phyloP scores from a whole-genome alignment of 2,329 filamentous ascomycete species.

The Rugonectria rugulosa region DNA sequence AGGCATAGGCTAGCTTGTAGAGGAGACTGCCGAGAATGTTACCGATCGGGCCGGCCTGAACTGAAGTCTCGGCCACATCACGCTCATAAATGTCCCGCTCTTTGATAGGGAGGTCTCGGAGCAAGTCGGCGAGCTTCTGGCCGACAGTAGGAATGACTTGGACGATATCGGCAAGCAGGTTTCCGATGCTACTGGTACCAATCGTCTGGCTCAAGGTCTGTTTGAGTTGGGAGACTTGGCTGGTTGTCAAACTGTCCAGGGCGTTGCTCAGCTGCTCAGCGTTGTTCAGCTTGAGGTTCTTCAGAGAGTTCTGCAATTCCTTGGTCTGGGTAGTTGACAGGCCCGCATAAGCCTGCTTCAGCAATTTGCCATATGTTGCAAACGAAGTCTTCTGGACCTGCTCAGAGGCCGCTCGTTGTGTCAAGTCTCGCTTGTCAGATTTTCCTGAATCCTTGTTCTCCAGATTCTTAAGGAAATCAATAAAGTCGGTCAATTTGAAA shows the following conservation, averaged over 20 bases:
- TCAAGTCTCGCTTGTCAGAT: not conserved
- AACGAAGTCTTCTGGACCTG: not conserved
- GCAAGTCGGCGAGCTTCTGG: not conserved
- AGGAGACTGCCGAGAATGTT: not conserved
- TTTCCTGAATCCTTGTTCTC: not conserved
- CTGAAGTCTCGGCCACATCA: not conserved
- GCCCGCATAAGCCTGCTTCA: not conserved
- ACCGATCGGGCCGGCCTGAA: not conserved
- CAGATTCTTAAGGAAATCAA: not conserved
- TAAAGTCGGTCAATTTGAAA: not conserved
- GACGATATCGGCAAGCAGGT: not conserved
- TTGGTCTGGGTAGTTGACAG: not conserved
- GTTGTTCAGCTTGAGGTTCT: not conserved
- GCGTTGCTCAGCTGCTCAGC: not conserved
- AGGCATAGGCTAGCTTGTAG: not conserved
- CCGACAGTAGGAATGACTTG: not conserved
- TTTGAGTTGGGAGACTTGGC: not conserved
- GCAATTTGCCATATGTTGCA: not conserved
- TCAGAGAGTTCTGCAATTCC: not conserved
- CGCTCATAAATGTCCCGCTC: not conserved
- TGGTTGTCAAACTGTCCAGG: not conserved
- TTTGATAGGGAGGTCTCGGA: not conserved
- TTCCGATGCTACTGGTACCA: not conserved
- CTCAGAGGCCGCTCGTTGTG: not conserved
- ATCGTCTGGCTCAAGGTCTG: not conserved